Base-by-base conservation (phyloP, 1,139 yeast species). In the Insectozyma bohioensis region DNA sequence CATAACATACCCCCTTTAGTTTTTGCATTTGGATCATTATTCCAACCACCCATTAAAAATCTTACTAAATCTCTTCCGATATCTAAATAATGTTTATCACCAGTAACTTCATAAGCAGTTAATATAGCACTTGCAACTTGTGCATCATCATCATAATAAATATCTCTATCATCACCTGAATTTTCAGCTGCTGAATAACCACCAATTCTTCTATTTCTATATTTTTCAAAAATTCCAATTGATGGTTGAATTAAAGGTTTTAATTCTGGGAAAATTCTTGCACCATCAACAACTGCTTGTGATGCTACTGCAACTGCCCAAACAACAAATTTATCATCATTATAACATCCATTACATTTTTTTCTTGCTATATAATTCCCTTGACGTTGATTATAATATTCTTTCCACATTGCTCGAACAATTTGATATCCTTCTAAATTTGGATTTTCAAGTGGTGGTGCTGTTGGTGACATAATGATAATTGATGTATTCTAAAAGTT, bases 131-230 rank as follows among this genome's bases (percentile, higher is more conserved):
- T 69, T 12, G 85, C 82, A 11, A 80, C 80, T 51, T 82, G 90
- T 4, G 88, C 90, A 50, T 81, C 84, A 49, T 82, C 90, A 52
- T 82, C 90, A 45, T 78, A 81, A 53, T 81, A 80, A 30, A 82
- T 76, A 51, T 82, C 88, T 30, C 62, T 62, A 52, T 80, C 82
- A 30, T 72, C 74, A 22, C 75, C 72, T 35, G 60, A 61, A 51
- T 75, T 67, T 48, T 74, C 78, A 4, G 81, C 79, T 2, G 84
- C 85, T 27, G 80, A 69, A 51, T 61, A 78, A 2, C 79, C 83
- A 39, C 67, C 72, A 47, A 62, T 49, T 40, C 68, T 59, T 10
- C 63, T 61, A 41, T 77, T 74, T 54, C 75, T 74, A 55, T 79
- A 81, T 46, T 61, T 65, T 37, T 68, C 71, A 40, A 80, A 67